These are phyloP conservation scores for Lithohypha guttulata DNA, from an alignment of 2,329 filamentous ascomycete genomes.

Conservation along the genomic window DNA sequence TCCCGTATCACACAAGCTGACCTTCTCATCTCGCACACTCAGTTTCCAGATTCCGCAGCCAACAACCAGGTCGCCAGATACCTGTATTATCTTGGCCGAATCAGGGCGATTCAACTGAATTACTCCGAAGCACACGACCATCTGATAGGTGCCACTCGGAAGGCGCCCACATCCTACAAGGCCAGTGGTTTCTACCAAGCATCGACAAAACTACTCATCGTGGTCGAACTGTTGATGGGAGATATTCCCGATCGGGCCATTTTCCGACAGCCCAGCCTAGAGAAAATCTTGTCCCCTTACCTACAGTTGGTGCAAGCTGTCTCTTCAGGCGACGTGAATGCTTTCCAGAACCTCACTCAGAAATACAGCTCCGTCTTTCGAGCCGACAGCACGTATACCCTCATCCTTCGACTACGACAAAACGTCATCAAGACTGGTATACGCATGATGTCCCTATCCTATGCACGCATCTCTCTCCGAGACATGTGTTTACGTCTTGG, in stretches of 20 bases:
- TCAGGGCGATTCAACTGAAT: conserved; percentile 87
- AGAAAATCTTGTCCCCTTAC: conserved; percentile 82
- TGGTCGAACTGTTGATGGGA: conserved; percentile 95
- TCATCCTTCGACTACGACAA: conserved; percentile 87
- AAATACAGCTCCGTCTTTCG: conserved; percentile 76
- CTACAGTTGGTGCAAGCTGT: conserved; percentile 90
- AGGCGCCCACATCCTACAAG: conserved; percentile 79
- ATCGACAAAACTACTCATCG: conserved; percentile 88
- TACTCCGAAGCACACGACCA: conserved; percentile 97
- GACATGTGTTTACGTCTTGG: conserved; percentile 95
- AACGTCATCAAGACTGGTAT: conserved; percentile 99
- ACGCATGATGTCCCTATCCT: conserved; percentile 96
- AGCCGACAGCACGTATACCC: conserved; percentile 85
- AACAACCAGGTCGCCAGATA: conserved; percentile 98
- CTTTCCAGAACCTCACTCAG: conserved; percentile 79
- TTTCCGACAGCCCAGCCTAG: conserved; percentile 81
- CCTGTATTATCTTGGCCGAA: conserved; percentile 92
- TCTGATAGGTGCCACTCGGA: conserved; percentile 82
- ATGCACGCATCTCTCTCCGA: conserved; percentile 90
- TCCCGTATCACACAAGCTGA: conserved; percentile 97
- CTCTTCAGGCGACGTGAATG: conserved; percentile 88
- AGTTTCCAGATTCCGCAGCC: conserved; percentile 85
- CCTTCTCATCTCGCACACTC: conserved; percentile 85
- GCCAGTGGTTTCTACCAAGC: conserved; percentile 93
- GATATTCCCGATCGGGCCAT: conserved; percentile 93